Conservation (phyloP, 1,284 basidiomycete species). For the Sanguinoderma infundibulare region DNA sequence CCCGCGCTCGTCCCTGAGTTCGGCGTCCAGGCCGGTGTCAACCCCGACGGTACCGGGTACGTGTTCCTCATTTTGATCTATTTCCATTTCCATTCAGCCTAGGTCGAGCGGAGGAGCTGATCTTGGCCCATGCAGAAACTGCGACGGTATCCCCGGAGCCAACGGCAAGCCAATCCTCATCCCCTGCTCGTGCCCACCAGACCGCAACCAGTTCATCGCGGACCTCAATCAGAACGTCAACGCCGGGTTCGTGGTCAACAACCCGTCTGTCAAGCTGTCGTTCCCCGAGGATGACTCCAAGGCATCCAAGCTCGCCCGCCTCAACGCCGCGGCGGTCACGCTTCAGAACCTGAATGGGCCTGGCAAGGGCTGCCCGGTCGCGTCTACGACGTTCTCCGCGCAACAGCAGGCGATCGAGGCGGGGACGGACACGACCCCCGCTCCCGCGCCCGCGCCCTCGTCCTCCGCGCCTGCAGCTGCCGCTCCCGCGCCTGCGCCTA, state of each 20-base stretch:
- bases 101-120: too few relatives aligned
- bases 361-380: constrained; percentile 43
- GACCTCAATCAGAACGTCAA: constrained; percentile 61
- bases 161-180: constrained; percentile 36
- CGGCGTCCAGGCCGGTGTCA: constrained; percentile 50
- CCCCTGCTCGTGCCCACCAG: constrained; percentile 50
- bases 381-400: constrained; percentile 39
- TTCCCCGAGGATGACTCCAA: constrained; percentile 65
- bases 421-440: constrained; percentile 15
- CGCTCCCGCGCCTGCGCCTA: constrained; percentile 12
- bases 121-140: constrained; percentile 28
- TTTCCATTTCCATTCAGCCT: not conserved
- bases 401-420: constrained; percentile 36
- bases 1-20: constrained; percentile 57
- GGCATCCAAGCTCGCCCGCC: constrained; percentile 53
- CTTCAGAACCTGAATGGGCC: constrained; percentile 44
- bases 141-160: constrained; percentile 31
- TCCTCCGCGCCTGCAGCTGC: not conserved
- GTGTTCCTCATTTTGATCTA: too few relatives aligned
- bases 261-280: constrained; percentile 54
- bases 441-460: constrained; percentile 8
- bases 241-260: constrained; percentile 63
- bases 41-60: constrained; percentile 52
- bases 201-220: constrained; percentile 40
- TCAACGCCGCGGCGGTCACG: constrained; percentile 45